These are phyloP conservation scores for Mycena rosella DNA, from an alignment of 768 basidiomycete species.

Conservation along the genomic window DNA sequence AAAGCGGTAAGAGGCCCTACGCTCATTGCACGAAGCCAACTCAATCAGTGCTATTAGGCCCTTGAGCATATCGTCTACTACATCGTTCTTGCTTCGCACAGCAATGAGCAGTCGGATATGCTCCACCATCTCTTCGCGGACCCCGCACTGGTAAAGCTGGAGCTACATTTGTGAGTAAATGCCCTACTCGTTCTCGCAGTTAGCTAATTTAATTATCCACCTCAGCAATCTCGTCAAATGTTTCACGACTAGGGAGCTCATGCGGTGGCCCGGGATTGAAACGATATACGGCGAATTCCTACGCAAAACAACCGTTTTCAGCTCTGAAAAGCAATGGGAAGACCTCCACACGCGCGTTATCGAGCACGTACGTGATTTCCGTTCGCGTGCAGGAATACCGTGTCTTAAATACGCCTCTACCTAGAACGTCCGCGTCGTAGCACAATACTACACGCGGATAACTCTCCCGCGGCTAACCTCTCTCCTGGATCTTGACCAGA, in stretches of 20 bases:
- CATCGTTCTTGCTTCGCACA: constrained; percentile 91
- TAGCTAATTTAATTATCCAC: constrained; percentile 32
- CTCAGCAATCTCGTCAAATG: constrained; percentile 92
- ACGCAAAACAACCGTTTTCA: constrained; percentile 85
- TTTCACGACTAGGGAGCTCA: constrained; percentile 92
- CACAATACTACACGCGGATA: constrained; percentile 95
- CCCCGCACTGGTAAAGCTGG: constrained; percentile 82
- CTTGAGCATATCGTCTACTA: constrained; percentile 97
- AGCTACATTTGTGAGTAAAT: constrained; percentile 81
- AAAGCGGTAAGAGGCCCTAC: constrained; percentile 63
- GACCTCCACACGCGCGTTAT: constrained; percentile 96
- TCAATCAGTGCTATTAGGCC: constrained; percentile 63
- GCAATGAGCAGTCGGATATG: constrained; percentile 98
- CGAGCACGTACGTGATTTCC: constrained; percentile 81
- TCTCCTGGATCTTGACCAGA: constrained; percentile 85
- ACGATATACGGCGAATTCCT: constrained; percentile 88
- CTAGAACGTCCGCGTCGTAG: constrained; percentile 96
- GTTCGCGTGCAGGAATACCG: neutral
- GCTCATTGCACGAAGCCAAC: constrained; percentile 21
- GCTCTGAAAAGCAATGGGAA: constrained; percentile 86
- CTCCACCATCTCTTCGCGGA: constrained; percentile 87
- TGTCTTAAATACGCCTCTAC: constrained; percentile 20
- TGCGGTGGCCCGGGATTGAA: constrained; percentile 97
- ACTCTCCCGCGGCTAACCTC: constrained; percentile 84
- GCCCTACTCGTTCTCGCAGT: constrained; percentile 13